Evolutionary conservation across 148 eudicot genomes (phyloP).

Genomic region (Nepenthes gracilis): DNA sequence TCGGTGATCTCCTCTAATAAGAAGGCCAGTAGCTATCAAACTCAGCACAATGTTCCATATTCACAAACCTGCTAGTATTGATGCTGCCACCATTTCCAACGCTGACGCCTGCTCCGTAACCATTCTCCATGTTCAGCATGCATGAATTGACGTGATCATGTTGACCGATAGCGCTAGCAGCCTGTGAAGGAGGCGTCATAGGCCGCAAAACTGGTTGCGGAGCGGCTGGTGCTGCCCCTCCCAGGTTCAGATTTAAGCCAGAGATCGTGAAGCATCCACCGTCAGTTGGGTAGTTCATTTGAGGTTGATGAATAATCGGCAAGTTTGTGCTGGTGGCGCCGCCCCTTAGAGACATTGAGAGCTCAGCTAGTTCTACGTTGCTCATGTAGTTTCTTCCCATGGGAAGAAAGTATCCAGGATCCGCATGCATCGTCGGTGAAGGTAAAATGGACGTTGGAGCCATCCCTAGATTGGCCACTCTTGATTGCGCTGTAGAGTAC

Average conservation of each 20-base stretch:
- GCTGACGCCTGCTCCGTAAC: slow-evolving; percentile 26
- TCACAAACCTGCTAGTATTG: slow-evolving; percentile 14
- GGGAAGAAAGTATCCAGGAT: slow-evolving; percentile 34
- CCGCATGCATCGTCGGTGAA: slow-evolving; percentile 34
- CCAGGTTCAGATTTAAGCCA: slow-evolving; percentile 57
- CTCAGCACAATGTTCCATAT: slow-evolving; percentile 54
- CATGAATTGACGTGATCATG: slow-evolving; percentile 18
- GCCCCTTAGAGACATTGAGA: slow-evolving; percentile 17
- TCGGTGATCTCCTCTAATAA: slow-evolving; percentile 18
- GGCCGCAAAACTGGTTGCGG: slow-evolving; percentile 30
- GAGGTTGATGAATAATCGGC: slow-evolving; percentile 22
- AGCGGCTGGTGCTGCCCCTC: slow-evolving; percentile 25
- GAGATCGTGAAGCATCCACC: slow-evolving; percentile 47
- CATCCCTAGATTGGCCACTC: slow-evolving; percentile 40
- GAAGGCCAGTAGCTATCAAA: slow-evolving; percentile 68
- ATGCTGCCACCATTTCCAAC: slow-evolving; percentile 15
- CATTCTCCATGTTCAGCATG: slow-evolving; percentile 29
- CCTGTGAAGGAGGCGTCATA: slow-evolving; percentile 8
- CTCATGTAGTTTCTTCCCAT: slow-evolving; percentile 39
- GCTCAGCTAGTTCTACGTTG: slow-evolving; percentile 39
- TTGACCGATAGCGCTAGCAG: slow-evolving; percentile 20
- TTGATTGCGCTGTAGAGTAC: slow-evolving; percentile 48
- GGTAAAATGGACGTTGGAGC: slow-evolving; percentile 20
- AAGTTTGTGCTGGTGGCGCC: slow-evolving; percentile 22
- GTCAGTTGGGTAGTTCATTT: slow-evolving; percentile 31